Evolutionary conservation across 164 flowering plant species (phyloP), one percentile per base, ranked within the genome.

Genomic region (Macadamia tetraphylla): DNA sequence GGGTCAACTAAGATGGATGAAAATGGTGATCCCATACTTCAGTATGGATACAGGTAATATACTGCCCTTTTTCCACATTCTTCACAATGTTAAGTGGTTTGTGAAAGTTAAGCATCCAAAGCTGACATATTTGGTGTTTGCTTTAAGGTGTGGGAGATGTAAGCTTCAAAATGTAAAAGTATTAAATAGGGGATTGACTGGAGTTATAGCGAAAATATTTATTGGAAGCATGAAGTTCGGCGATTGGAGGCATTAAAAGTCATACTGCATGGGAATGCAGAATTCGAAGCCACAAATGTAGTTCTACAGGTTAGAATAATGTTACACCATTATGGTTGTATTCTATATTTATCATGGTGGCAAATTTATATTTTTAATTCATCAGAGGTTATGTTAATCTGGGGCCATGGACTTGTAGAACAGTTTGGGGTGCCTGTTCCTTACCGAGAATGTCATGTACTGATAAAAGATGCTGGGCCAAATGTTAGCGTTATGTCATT

Each of bases 261-360:
- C 70, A 75, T 85, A 55, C 83, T 94, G 71, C 93, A 87, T 83
- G 98, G 98, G 75, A 94, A 94, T 87, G 96, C 97, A 29, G 98
- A 94, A 81, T 92, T 94, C 81, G 98, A 92, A 78, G 98, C 97
- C 31, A 77, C 56, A 15, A 81, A 92, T 79, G 95, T 92, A 30
- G 77, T 74, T 35, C 30, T 94, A 69, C 80, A 89, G 96, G 96
- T 89, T 40, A 58, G 70, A 65, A 49, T 18, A 46, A 29, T 48
- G 29, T 61, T 12, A 44, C 29, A 60, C 3, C 40, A 35, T 35
- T 35, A 35, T 5, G 3, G 3, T 35, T 35, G 23, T 23, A 23
- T 23, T 23, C 23, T 23, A 23, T 23, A 23, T 23, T 35, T 35
- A 2, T 35, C 3, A 35, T 35, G 40, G 40, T 35, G 40, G 40